Evolutionary conservation across 2,329 filamentous ascomycete genomes (phyloP), one percentile per base, ranked within the genome.

Genomic region (Fusarium sp.): DNA sequence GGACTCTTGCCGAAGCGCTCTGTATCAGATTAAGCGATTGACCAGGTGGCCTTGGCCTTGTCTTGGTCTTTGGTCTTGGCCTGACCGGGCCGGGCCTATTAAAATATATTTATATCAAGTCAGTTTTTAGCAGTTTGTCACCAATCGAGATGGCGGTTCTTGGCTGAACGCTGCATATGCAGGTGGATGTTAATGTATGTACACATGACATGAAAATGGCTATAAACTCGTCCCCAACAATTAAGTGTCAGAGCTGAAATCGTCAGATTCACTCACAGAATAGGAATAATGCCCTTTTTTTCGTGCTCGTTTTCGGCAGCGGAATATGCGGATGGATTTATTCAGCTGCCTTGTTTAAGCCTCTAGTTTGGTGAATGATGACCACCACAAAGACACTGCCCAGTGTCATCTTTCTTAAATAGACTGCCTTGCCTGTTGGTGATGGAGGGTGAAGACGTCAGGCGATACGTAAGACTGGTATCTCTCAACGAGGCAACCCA

Each of bases 1-100:
- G 59, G 47, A 41, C 23, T 49, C 26, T 50, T 46, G 38, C 26
- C 38, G 56, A 69, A 69, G 57, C 62, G 57, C 57, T 52, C 24
- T 70, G 66, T 63, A 63, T 59, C 66, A 63, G 48, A 55, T 60
- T 63, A 58, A 71, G 44, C 55, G 58, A 69, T 44, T 18, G 56
- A 66, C 62, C 57, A 44, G 24, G 35, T 18, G 26, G n/a, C 15
- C 21, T 47, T 57, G 44, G 58, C 33, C 8, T 35, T 4, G 33
- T 35, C 33, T n/a, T 35, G 33, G n/a, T n/a, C n/a, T n/a, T n/a
- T n/a, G 46, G 21, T 16, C 28, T 42, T 64, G 52, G 50, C 39
- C 59, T 41, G 52, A 33, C 52, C 59, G 24, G 49, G 61, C 61
- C 43, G 38, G 43, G 47, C 43, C 57, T 53, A 23, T 37, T n/a